Conservation (phyloP, 306 rosid genomes). For the cucumber (Cucumis sativus) region Cucumber_9930_V3 NC_026659.2:22018501-22019000, state of each 20-base stretch:
- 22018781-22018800: neutral
- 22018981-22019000: neutral
- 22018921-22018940: neutral
- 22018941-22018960: neutral
- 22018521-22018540: neutral
- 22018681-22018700: neutral
- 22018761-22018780: neutral
- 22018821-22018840: neutral
- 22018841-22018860: slow-evolving; percentile 9
- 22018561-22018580: neutral
- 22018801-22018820: neutral
- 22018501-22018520: neutral
- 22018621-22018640: neutral
- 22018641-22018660: neutral
- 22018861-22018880: neutral
- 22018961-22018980: slow-evolving; percentile 3
- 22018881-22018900: neutral
- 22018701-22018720: neutral
- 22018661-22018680: neutral
- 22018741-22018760: neutral
- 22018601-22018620: neutral
- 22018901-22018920: neutral
- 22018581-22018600: neutral
- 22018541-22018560: neutral
- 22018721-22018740: neutral